Evolutionary conservation across 2,329 filamentous ascomycete genomes (phyloP), one percentile per base, ranked within the genome.

Genomic region (Ophiobolus disseminans): DNA sequence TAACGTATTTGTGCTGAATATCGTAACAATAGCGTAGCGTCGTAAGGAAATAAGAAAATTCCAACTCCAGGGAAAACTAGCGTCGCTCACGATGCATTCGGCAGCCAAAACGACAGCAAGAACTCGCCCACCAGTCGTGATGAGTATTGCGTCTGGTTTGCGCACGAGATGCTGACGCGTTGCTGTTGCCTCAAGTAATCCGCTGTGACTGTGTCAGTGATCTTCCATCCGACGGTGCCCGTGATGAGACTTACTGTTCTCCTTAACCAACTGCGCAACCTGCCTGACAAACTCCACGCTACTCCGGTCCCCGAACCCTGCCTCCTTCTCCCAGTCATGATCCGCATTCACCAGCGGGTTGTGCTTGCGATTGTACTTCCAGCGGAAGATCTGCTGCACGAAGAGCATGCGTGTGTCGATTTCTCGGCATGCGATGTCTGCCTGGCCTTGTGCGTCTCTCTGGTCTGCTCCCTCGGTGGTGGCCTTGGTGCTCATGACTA

Each of bases 331-430:
- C 63, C 69, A 74, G 22, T 70, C 69, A 25, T 68, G 68, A 11
- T 75, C 74, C 2, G 58, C 36, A 22, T 73, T 66, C 3, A 62
- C 54, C 53, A 78, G 68, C 17, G 70, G 74, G 48, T 73, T 75
- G 50, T 63, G 69, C 57, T 68, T 75, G 51, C 74, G 73, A 39
- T 77, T 74, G 57, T 79, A 79, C 58, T 79, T 80, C 72, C 72
- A 76, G 28, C 75, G 64, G 60, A 79, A 80, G 10, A 80, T 69
- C 14, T 73, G 73, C 40, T 73, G 66, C 36, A 80, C 64, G 45
- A 80, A 74, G 11, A 65, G 60, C 59, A 76, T 79, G 9, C 74
- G 64, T 17, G 70, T 64, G 34, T 80, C 78, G 36, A 80, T 79
- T 9, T 74, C 69, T 17, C 69, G 53, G 48, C 76, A 78, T 3